Percentiles rank a stretch among this genome's conserved stretches.
These are phyloP conservation scores for Candida palmyrensis DNA, from an alignment of 805 yeast species.

Conservation along the genomic window DNA sequence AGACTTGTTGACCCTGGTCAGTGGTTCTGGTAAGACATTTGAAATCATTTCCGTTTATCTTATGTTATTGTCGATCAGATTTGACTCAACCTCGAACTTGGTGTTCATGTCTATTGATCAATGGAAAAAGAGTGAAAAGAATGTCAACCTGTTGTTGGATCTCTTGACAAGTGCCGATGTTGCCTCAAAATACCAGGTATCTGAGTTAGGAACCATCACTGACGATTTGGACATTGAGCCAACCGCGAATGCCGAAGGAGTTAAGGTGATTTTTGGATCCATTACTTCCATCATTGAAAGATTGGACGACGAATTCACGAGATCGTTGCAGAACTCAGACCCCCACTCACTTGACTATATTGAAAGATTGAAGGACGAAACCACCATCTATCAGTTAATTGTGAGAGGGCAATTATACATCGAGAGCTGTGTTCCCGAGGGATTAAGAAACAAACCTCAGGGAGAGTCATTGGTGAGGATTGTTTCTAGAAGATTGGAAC, in stretches of 20 bases:
- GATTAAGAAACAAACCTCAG: conserved; percentile 31
- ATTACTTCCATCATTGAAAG: conserved; percentile 85
- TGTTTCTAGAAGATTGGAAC: conserved; percentile 80
- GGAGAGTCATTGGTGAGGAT: conserved; percentile 68
- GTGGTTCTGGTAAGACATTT: conserved; percentile 43
- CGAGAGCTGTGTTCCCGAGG: conserved; percentile 54
- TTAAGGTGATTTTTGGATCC: conserved; percentile 76
- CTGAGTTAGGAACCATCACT: conserved; percentile 65
- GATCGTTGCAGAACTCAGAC: conserved; percentile 82
- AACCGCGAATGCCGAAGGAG: conserved; percentile 55
- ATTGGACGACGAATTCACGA: conserved; percentile 89
- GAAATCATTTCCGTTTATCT: conserved; percentile 75
- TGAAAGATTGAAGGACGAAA: conserved; percentile 85
- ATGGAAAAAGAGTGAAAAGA: conserved; percentile 70
- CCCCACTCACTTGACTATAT: conserved; percentile 95
- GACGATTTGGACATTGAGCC: conserved; percentile 73
- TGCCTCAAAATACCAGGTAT: conserved; percentile 51
- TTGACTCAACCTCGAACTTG: conserved; percentile 68
- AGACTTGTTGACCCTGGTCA: conserved; percentile 45
- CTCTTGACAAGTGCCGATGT: conserved; percentile 64
- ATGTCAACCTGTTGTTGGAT: conserved; percentile 57
- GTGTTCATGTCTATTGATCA: conserved; percentile 71
- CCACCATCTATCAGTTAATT: conserved; percentile 64
- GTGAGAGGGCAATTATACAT: conserved; percentile 83
- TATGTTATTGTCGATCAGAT: conserved; percentile 81